A percentile compares a stretch with the other conserved stretches of the same genome.
phyloP scores from a whole-genome alignment of 2,329 filamentous ascomycete genomes.

The Phaeosphaeria sp. region DNA sequence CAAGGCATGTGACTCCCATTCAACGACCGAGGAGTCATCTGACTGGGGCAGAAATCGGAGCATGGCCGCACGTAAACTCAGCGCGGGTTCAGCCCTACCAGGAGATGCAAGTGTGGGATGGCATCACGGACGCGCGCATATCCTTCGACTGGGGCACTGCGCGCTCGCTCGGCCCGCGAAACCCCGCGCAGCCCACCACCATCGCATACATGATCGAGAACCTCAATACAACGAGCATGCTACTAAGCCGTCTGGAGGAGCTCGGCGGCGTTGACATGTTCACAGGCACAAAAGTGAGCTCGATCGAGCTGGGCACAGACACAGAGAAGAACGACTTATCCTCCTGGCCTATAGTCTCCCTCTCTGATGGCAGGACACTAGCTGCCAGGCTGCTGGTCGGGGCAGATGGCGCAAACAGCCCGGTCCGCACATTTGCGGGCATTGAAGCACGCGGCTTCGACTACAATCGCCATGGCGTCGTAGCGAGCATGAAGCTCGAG shows the following conservation, averaged over 20 bases:
- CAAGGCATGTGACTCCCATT: slow-evolving; percentile 51
- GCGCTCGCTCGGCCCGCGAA: slow-evolving; percentile 49
- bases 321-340: slow-evolving; percentile 75
- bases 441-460: slow-evolving; percentile 92
- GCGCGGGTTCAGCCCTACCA: slow-evolving; percentile 85
- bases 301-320: slow-evolving; percentile 75
- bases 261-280: slow-evolving; percentile 73
- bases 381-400: slow-evolving; percentile 86
- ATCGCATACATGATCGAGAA: slow-evolving; percentile 99
- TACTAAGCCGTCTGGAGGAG: slow-evolving; percentile 74
- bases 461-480: slow-evolving; percentile 87
- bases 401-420: slow-evolving; percentile 93
- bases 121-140: slow-evolving; percentile 83
- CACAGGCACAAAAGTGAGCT: slow-evolving; percentile 77
- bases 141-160: slow-evolving; percentile 78
- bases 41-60: slow-evolving; percentile 68
- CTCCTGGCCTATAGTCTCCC: slow-evolving; percentile 83
- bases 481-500: slow-evolving; percentile 82
- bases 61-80: slow-evolving; percentile 77
- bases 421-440: slow-evolving; percentile 85
- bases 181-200: slow-evolving; percentile 57
- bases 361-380: slow-evolving; percentile 71
- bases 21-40: slow-evolving; percentile 1
- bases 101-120: slow-evolving; percentile 99
- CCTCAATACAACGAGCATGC: slow-evolving; percentile 79